phyloP scores from a whole-genome alignment of 768 basidiomycete genomes.

The Tulasnella sp. region DNA sequence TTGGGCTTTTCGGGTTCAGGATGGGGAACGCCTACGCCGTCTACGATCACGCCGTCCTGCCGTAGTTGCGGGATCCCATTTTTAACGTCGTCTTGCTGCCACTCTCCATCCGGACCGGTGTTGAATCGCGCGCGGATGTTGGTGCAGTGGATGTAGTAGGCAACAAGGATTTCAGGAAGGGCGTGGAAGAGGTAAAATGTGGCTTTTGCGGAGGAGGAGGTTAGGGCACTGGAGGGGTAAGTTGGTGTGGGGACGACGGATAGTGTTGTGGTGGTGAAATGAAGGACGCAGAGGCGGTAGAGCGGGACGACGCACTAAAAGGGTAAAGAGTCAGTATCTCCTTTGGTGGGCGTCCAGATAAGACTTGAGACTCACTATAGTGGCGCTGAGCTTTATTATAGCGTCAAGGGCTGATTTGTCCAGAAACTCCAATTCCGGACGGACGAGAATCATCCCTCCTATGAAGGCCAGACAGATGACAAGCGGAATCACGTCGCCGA shows the following conservation, averaged over 20 bases:
- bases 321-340: neutral
- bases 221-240: neutral
- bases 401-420: neutral
- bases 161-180: conserved; percentile 1
- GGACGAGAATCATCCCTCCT: neutral
- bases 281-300: neutral
- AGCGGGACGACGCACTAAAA: neutral
- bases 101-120: neutral
- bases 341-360: too few species aligned
- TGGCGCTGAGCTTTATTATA: neutral
- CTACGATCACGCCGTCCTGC: neutral
- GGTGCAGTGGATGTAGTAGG: neutral
- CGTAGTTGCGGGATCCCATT: neutral
- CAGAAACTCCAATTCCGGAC: neutral
- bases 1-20: neutral
- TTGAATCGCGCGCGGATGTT: neutral
- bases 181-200: neutral
- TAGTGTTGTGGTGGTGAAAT: neutral
- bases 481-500: neutral
- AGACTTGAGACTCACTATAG: neutral
- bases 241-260: neutral
- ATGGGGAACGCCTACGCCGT: neutral
- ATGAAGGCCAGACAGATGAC: neutral
- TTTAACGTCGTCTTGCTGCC: neutral
- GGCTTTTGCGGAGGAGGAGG: neutral